These are phyloP conservation scores for Solanum clarkiae DNA, from an alignment of 257 asterid genomes.

Conservation along the genomic window DNA sequence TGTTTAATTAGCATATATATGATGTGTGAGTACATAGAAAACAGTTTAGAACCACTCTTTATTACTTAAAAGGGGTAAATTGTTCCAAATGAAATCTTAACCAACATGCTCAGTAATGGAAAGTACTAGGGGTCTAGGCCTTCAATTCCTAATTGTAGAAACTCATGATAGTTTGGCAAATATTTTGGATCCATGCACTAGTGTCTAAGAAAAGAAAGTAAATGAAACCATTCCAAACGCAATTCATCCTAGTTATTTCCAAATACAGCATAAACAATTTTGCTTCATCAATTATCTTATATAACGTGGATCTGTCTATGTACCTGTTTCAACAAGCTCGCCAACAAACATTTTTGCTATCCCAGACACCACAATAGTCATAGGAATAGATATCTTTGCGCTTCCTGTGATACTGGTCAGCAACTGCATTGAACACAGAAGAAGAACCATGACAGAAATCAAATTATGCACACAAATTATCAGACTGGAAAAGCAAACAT, in stretches of 20 bases:
- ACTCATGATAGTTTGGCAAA: neutral
- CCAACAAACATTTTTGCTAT: constrained; percentile 91
- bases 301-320: neutral
- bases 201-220: neutral
- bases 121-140: neutral
- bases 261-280: neutral
- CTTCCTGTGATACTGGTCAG: constrained; percentile 65
- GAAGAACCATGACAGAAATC: neutral
- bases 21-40: neutral
- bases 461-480: neutral
- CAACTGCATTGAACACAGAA: constrained; percentile 30
- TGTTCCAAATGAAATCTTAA: neutral
- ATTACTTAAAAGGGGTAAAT: neutral
- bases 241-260: neutral
- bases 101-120: neutral
- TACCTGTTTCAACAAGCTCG: constrained; percentile 72
- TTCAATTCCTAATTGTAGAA: neutral
- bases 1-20: neutral
- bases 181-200: neutral
- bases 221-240: neutral
- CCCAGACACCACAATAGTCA: constrained; percentile 81
- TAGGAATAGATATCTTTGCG: constrained; percentile 62
- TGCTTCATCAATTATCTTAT: neutral
- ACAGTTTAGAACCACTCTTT: neutral
- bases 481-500: constrained; percentile 6